Base-by-base conservation (phyloP, 2,329 filamentous ascomycete species). In the Pestalotiopsis sp. region DNA sequence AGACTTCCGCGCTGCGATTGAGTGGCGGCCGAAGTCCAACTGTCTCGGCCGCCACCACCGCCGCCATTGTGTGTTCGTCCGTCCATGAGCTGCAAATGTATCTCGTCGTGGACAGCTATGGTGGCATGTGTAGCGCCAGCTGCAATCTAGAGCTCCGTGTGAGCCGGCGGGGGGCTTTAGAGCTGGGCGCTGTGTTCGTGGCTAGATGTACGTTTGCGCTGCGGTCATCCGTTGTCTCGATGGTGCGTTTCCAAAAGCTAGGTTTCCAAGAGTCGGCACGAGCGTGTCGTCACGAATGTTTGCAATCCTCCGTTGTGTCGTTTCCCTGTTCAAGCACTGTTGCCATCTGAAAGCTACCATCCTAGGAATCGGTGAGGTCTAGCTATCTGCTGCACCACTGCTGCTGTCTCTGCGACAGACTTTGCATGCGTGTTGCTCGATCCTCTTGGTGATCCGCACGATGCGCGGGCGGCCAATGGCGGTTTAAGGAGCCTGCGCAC, bases 51-150 rank as follows among this genome's bases (percentile, higher is more conserved):
- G 72, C 77, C 73, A 71, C 80, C 77, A 74, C 77, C 80, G 71
- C 79, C 76, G 72, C 77, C 77, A 75, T 78, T 78, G 73, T 78
- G 79, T 70, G 77, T 75, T 73, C 77, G 80, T 77, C 79, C 81
- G 74, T 85, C 83, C 83, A 86, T 85, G 81, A 84, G 82, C 77
- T 80, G 81, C 82, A 80, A 79, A 77, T 80, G 25, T 62, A 72
- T 76, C 78, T 78, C 78, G 78, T 79, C 80, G 80, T 72, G 75
- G 75, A 72, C 75, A 73, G 73, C 70, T 75, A 71, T 73, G 23
- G 66, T 23, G 27, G 39, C 62, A 49, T 67, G 61, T 45, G 71
- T 64, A 70, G 71, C 71, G 73, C 77, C 78, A 78, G 71, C 74
- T 72, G 66, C 56, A n/a, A 52, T 66, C 68, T 58, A 67, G 70